These are phyloP conservation scores for Beauveria scarabaeidicola DNA, from an alignment of 2,329 filamentous ascomycete genomes.

Conservation along the genomic window DNA sequence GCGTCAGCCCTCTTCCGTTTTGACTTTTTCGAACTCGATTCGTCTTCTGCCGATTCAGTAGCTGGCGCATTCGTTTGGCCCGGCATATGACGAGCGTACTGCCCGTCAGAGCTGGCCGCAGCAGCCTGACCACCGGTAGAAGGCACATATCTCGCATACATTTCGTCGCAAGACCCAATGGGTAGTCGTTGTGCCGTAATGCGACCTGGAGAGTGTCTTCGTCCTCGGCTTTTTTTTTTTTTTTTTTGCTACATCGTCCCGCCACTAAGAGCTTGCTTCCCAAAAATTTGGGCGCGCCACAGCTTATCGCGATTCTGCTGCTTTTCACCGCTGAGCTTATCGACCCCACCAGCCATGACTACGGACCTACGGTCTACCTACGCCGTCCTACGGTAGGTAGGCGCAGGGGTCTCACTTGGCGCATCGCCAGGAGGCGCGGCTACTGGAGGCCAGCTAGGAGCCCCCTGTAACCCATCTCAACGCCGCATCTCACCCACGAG, in stretches of 20 bases:
- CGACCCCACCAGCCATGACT: background rate
- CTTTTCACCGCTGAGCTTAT: slow-evolving; percentile 22
- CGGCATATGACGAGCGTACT: slow-evolving; percentile 36
- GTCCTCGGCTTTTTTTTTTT: background rate
- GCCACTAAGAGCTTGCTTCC: slow-evolving; percentile 10
- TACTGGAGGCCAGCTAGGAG: background rate
- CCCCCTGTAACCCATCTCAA: background rate
- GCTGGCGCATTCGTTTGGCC: slow-evolving; percentile 8
- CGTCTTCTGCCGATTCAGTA: slow-evolving; percentile 20
- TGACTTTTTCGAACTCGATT: slow-evolving; percentile 17
- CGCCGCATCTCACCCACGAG: background rate
- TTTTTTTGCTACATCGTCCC: background rate
- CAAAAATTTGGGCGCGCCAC: slow-evolving; percentile 27
- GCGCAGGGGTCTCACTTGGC: background rate
- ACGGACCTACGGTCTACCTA: no score
- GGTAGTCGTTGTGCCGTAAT: background rate
- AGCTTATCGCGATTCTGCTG: slow-evolving; percentile 32
- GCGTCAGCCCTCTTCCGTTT: slow-evolving; percentile 30
- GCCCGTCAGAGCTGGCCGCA: background rate
- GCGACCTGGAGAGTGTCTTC: background rate
- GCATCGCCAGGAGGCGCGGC: background rate
- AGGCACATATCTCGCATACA: slow-evolving; percentile 38
- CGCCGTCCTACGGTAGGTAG: no score
- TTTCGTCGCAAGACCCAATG: slow-evolving; percentile 18
- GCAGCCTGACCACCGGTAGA: slow-evolving; percentile 19